These are phyloP conservation scores for Trapa incisa DNA, from an alignment of 345 rosid species.

Conservation along the genomic window DNA sequence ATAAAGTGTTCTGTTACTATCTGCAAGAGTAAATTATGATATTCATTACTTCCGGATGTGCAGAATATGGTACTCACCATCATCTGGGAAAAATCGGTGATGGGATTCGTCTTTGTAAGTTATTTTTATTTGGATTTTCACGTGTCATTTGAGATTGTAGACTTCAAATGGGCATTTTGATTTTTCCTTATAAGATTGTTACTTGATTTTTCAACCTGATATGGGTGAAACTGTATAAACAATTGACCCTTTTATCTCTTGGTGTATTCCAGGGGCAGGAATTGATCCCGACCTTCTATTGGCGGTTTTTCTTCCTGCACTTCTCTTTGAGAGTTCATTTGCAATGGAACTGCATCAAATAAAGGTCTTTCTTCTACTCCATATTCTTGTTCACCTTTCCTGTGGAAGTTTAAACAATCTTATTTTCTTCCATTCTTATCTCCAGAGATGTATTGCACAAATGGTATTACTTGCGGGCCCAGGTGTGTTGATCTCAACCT, in stretches of 20 bases:
- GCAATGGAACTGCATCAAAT: slow-evolving; percentile 93
- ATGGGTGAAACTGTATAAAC: not conserved
- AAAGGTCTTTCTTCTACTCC: slow-evolving; percentile 35
- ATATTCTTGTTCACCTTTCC: not conserved
- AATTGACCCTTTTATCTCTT: not conserved
- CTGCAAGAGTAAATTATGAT: not conserved
- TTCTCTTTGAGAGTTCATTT: slow-evolving; percentile 92
- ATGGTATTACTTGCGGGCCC: slow-evolving; percentile 96
- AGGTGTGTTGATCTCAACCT: slow-evolving; percentile 80
- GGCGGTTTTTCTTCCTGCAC: slow-evolving; percentile 95
- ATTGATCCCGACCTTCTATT: slow-evolving; percentile 78
- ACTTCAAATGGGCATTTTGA: not conserved
- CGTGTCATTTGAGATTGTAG: not conserved
- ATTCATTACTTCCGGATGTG: slow-evolving; percentile 5
- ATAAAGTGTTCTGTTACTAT: not conserved
- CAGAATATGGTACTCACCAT: slow-evolving; percentile 81
- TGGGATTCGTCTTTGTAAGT: slow-evolving; percentile 89
- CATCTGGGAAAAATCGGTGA: slow-evolving; percentile 63
- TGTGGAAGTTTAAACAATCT: not conserved
- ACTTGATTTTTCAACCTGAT: not conserved
- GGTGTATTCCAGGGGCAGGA: slow-evolving; percentile 46
- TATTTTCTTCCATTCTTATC: slow-evolving; percentile 4
- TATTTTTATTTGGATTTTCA: slow-evolving; percentile 2
- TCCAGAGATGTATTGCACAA: slow-evolving; percentile 76
- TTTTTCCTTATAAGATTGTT: not conserved